Evolutionary conservation across 306 rosid species (phyloP).

Genomic region (Fagus crenata): DNA sequence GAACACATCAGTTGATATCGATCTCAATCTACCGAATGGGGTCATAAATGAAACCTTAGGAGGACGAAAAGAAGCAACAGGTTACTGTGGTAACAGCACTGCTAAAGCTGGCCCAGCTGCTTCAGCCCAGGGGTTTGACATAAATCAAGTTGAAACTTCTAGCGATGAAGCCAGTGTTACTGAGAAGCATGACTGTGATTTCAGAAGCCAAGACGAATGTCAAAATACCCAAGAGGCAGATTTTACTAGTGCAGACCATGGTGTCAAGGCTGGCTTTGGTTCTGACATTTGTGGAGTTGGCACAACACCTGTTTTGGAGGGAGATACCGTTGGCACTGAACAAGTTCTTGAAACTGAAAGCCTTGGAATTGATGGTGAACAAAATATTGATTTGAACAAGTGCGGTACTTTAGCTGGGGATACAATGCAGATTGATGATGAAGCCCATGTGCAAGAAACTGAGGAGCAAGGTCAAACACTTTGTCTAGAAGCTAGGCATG

Average conservation of each 20-base stretch:
- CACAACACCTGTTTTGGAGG: constrained; percentile 52
- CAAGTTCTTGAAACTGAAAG: constrained; percentile 77
- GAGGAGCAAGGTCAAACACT: constrained; percentile 50
- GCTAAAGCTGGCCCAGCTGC: constrained; percentile 52
- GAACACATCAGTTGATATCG: constrained; percentile 71
- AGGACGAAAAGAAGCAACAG: constrained; percentile 41
- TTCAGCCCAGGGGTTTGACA: constrained; percentile 47
- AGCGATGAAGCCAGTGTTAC: constrained; percentile 72
- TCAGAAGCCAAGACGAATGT: constrained; percentile 63
- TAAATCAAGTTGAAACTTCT: constrained; percentile 55
- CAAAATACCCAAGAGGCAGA: constrained; percentile 81
- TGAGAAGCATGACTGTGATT: constrained; percentile 77
- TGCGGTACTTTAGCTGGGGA: constrained; percentile 49
- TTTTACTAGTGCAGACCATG: constrained; percentile 62
- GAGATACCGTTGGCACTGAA: constrained; percentile 66
- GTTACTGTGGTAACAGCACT: constrained; percentile 36
- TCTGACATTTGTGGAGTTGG: constrained; percentile 65
- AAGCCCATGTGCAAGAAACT: constrained; percentile 54
- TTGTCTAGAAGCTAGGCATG: constrained; percentile 41
- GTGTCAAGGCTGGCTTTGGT: constrained; percentile 70
- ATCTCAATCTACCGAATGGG: constrained; percentile 40
- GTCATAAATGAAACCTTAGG: constrained; percentile 36
- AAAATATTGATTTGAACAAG: constrained; percentile 54
- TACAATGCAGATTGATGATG: constrained; percentile 75
- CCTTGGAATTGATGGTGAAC: constrained; percentile 50